A percentile compares a stretch with the other conserved stretches of the same genome.
Evolutionary conservation across 148 eudicot species (phyloP).

Genomic region (Nepenthes mirabilis): DNA sequence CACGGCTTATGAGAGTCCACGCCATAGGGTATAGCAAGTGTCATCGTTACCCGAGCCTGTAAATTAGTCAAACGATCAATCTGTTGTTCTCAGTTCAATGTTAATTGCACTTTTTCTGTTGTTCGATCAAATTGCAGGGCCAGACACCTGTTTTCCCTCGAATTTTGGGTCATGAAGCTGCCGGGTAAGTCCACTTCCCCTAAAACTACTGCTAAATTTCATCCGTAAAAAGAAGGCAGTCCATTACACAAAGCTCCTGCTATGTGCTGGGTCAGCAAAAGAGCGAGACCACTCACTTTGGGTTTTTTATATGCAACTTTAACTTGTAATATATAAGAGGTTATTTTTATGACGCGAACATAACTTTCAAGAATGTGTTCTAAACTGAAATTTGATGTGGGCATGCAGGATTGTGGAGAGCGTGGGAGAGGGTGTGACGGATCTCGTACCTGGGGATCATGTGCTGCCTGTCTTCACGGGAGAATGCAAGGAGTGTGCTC

Average conservation of each 20-base stretch:
- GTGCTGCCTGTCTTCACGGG: conserved; percentile 68
- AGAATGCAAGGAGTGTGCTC: conserved; percentile 56
- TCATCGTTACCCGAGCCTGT: too few relatives aligned
- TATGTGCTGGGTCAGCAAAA: too few relatives aligned
- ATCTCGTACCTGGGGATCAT: conserved; percentile 50
- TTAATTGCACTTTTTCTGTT: not conserved
- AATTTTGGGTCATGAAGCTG: conserved; percentile 60
- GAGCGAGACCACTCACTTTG: not conserved
- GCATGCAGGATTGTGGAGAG: conserved; percentile 55
- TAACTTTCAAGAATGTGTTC: not conserved
- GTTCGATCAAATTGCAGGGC: conserved; percentile 16
- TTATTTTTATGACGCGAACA: not conserved
- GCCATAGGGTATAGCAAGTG: too few relatives aligned
- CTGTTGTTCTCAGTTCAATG: not conserved
- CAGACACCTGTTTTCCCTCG: conserved; percentile 54
- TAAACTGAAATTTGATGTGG: too few relatives aligned
- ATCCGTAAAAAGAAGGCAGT: too few relatives aligned
- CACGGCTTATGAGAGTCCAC: too few relatives aligned
- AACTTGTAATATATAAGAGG: too few relatives aligned
- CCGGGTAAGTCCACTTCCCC: conserved; percentile 30
- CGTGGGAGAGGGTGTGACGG: conserved; percentile 74
- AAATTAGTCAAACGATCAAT: not conserved
- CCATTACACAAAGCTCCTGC: too few relatives aligned
- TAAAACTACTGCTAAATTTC: not conserved
- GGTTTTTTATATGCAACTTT: not conserved